These are phyloP conservation scores for Quercus tomentella DNA, from an alignment of 331 rosid genomes.

Conservation along the genomic window DNA sequence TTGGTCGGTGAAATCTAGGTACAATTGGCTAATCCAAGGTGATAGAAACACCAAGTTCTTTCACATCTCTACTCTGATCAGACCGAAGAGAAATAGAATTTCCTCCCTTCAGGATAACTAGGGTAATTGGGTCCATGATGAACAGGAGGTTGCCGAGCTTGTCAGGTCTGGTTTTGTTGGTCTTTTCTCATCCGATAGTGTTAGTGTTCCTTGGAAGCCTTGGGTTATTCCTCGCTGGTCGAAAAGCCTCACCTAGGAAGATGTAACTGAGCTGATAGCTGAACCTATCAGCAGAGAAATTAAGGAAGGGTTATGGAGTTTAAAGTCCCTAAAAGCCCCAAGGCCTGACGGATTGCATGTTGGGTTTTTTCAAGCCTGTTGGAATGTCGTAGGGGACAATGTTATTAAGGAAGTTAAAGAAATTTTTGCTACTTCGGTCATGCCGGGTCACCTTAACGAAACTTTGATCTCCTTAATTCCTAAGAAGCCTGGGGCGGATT, in stretches of 20 bases:
- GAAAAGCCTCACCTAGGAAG: fast-evolving
- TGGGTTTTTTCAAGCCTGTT: fast-evolving
- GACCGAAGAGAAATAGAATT: too few relatives aligned
- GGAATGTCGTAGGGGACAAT: fast-evolving
- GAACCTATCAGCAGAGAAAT: fast-evolving
- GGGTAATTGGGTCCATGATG: too few relatives aligned
- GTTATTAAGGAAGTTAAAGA: too few relatives aligned
- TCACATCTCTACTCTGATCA: too few relatives aligned
- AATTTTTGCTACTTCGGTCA: too few relatives aligned
- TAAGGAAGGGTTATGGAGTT: too few relatives aligned
- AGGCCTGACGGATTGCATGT: fast-evolving
- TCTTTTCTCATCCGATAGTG: fast-evolving
- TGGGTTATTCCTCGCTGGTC: fast-evolving
- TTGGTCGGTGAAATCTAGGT: too few relatives aligned
- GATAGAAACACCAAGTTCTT: too few relatives aligned
- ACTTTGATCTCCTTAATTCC: too few relatives aligned
- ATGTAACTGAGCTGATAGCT: fast-evolving
- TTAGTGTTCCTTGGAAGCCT: fast-evolving
- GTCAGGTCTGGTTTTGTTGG: fast-evolving
- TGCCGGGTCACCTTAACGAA: too few relatives aligned
- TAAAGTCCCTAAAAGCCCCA: too few relatives aligned
- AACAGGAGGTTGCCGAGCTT: fast-evolving
- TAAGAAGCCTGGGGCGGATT: fast-evolving
- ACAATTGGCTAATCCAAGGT: too few relatives aligned
- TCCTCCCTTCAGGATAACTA: fast-evolving